Evolutionary conservation across 805 yeast species (phyloP).

Genomic region (Kurtzmaniella fragi): DNA sequence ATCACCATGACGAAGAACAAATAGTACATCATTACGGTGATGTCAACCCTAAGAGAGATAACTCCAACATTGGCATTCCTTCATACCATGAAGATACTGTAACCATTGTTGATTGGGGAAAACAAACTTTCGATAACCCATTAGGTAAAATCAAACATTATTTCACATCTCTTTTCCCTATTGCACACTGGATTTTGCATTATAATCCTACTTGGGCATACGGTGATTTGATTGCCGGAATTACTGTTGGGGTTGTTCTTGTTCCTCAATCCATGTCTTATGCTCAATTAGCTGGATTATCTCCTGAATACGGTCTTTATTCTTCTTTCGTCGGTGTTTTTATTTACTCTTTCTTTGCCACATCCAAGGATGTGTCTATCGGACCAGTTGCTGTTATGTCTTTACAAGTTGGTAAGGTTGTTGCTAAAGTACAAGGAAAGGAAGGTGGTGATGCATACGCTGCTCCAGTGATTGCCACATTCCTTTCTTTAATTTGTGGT

Average conservation of each 20-base stretch:
- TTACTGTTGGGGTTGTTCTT: constrained; percentile 87
- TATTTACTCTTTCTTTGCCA: constrained; percentile 85
- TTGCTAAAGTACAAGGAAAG: constrained; percentile 51
- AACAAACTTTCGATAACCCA: constrained; percentile 32
- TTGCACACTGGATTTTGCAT: constrained; percentile 76
- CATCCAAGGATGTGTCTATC: constrained; percentile 91
- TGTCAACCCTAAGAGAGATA: constrained; percentile 6
- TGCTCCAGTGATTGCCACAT: constrained; percentile 75
- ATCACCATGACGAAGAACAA: constrained; percentile 8
- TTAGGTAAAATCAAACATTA: constrained; percentile 40
- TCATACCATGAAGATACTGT: constrained; percentile 31
- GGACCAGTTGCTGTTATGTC: constrained; percentile 99
- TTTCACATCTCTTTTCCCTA: constrained; percentile 66
- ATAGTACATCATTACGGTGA: constrained; percentile 9
- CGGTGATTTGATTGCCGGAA: constrained; percentile 84
- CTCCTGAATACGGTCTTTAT: constrained; percentile 82
- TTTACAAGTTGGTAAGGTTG: constrained; percentile 72
- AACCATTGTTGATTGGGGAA: constrained; percentile 28
- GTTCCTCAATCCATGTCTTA: constrained; percentile 97
- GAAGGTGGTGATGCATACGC: constrained; percentile 39
- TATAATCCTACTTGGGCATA: constrained; percentile 77
- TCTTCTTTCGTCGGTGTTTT: constrained; percentile 90
- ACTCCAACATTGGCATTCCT: constrained; percentile 22
- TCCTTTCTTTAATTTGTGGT: constrained; percentile 78
- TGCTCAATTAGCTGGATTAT: constrained; percentile 78